Evolutionary conservation across 495 filamentous ascomycete genomes (phyloP).

Genomic region (Endocarpon pusillum): DNA sequence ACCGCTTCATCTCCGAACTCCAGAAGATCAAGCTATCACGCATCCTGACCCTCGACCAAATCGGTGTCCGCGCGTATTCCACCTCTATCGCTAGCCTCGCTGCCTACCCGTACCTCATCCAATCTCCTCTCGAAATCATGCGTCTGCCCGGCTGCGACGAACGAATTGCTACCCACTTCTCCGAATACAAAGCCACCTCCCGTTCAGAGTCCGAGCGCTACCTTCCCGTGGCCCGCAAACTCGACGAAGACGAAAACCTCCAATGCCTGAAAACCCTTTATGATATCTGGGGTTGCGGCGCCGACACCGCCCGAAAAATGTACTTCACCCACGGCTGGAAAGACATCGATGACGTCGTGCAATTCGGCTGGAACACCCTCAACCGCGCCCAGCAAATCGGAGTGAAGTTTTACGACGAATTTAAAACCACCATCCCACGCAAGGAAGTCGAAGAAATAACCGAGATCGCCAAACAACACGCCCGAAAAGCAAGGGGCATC

Average conservation of each 20-base stretch:
- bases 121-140: conserved; percentile 40
- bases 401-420: conserved; percentile 88
- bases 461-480: conserved; percentile 40
- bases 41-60: conserved; percentile 50
- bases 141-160: conserved; percentile 62
- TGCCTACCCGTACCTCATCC: conserved; percentile 58
- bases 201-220: conserved; percentile 21
- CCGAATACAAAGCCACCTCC: conserved; percentile 47
- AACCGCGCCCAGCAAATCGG: conserved; percentile 81
- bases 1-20: conserved; percentile 56
- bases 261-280: conserved; percentile 50
- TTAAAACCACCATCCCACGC: conserved; percentile 52
- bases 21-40: conserved; percentile 57
- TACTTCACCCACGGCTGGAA: conserved; percentile 61
- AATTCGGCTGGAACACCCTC: conserved; percentile 61
- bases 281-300: conserved; percentile 80
- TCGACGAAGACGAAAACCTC: conserved; percentile 47
- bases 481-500: conserved; percentile 28
- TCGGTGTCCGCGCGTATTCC: conserved; percentile 77
- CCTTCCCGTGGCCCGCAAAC: conserved; percentile 43
- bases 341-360: conserved; percentile 68
- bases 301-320: conserved; percentile 66
- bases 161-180: conserved; percentile 65
- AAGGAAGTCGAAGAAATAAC: conserved; percentile 58
- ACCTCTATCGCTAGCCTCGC: conserved; percentile 67